These are phyloP conservation scores for Starmerella tilneyi DNA, from an alignment of 805 yeast genomes.

Conservation along the genomic window DNA sequence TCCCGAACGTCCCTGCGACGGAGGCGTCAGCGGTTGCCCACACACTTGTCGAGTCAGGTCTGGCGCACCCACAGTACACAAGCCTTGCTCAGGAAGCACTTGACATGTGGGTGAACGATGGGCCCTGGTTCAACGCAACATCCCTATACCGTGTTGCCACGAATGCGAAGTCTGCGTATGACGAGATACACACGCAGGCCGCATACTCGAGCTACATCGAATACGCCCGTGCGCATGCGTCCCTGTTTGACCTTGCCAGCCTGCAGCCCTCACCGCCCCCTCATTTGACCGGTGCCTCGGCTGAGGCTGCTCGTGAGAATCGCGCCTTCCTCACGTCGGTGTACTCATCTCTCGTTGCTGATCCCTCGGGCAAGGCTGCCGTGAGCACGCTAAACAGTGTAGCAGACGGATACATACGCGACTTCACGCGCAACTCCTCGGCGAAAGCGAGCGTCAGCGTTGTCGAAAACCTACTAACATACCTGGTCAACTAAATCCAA, in stretches of 20 bases:
- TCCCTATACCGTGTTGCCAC: conserved; percentile 13
- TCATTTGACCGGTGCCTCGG: background rate
- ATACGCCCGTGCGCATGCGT: conserved; percentile 13
- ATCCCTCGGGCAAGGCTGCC: conserved; percentile 16
- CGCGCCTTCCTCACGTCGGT: conserved; percentile 3
- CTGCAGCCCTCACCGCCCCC: conserved; percentile 2
- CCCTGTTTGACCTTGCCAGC: conserved; percentile 8
- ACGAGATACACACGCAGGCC: conserved; percentile 9
- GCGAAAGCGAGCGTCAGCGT: background rate
- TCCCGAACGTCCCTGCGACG: conserved; percentile 8
- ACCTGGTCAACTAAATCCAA: background rate
- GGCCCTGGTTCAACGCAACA: conserved; percentile 12
- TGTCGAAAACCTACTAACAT: conserved; percentile 8
- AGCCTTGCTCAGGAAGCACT: conserved; percentile 8
- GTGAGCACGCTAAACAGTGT: conserved; percentile 5
- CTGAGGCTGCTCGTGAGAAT: background rate
- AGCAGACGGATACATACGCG: conserved; percentile 6
- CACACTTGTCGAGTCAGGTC: conserved; percentile 12
- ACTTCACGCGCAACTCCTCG: conserved; percentile 4
- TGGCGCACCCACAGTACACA: conserved; percentile 17
- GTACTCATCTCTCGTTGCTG: conserved; percentile 9
- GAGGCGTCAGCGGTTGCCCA: conserved; percentile 19
- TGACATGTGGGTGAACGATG: conserved; percentile 5
- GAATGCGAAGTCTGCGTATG: conserved; percentile 11
- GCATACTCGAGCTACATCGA: conserved; percentile 11